Base-by-base conservation (phyloP, 345 rosid species). In the Conringia planisiliqua region DNA sequence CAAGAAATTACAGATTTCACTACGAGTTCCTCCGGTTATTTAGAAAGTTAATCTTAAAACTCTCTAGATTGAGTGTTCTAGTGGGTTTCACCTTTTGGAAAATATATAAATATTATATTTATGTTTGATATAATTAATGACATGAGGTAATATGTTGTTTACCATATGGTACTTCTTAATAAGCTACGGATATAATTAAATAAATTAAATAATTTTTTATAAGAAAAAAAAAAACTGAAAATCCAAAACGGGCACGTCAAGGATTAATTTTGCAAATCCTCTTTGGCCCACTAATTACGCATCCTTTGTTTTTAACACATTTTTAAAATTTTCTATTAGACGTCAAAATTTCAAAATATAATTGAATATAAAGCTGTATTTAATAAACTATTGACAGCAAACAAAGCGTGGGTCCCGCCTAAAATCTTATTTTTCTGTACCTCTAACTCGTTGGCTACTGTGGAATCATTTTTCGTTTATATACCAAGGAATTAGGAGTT, bases 371-470 rank as follows among this genome's bases (percentile, higher is more conserved):
- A 69, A 69, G 51, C 69, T 40, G 55, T 68, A 75, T 20, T 39
- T 36, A 68, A 68, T 68, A 50, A 59, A 76, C 55, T 69, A 54
- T 16, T 24, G 70, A 76, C 79, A 62, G 70, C 79, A 76, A 54
- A 69, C 51, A 69, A 26, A 54, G 1, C 0, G 6, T 75, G 74
- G 79, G 70, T 20, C 74, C 79, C 51, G 10, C 79, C 11, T 12
- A 22, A 42, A 58, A 60, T 32, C 35, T 32, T 32, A 4, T 6
- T 32, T 6, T 32, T 48, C 30, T 26, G 36, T 40, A 67, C 27
- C 38, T 73, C 54, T 48, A 24, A 26, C 73, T 67, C 47, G 64
- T 65, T 73, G 66, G 71, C 66, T 46, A 46, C 13, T 26, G 26
- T 3, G 24, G 58, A 46, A 70, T 59, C 20, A 40, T 42, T 55